A percentile compares a stretch with the other conserved stretches of the same genome.
Evolutionary conservation across 306 rosid genomes (phyloP).

Genomic region (Lupinus albus): DNA sequence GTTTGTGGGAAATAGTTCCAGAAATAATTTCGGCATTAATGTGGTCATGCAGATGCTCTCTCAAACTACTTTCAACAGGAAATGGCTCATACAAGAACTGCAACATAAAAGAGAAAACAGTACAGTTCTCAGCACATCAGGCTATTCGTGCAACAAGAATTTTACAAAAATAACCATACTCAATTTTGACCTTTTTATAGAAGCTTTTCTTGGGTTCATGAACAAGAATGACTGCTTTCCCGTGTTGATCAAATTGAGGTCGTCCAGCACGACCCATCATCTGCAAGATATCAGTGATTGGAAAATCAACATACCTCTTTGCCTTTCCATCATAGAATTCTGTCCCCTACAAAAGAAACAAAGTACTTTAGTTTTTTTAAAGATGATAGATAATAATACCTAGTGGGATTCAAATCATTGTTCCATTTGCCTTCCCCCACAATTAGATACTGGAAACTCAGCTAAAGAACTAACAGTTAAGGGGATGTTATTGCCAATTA

Average conservation of each 20-base stretch:
- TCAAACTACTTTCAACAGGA: constrained; percentile 98
- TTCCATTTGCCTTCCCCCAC: too few species aligned
- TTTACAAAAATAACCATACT: constrained; percentile 30
- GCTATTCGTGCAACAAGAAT: constrained; percentile 14
- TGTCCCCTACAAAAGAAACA: constrained; percentile 70
- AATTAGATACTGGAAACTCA: neutral
- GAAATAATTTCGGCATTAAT: constrained; percentile 93
- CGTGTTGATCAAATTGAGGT: constrained; percentile 97
- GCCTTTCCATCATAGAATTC: constrained; percentile 88
- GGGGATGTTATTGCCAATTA: neutral
- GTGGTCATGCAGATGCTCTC: constrained; percentile 84
- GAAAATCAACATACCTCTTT: constrained; percentile 93
- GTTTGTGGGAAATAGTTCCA: constrained; percentile 87
- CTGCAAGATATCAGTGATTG: constrained; percentile 96
- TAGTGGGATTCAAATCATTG: neutral
- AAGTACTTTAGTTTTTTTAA: neutral
- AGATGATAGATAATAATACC: constrained; percentile 2
- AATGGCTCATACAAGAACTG: constrained; percentile 98
- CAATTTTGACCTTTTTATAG: constrained; percentile 78
- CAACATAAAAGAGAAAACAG: constrained; percentile 45
- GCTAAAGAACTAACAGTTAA: neutral
- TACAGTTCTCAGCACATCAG: constrained; percentile 34
- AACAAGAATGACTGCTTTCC: constrained; percentile 98
- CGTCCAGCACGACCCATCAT: constrained; percentile 99
- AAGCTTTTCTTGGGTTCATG: constrained; percentile 98